Evolutionary conservation across 805 yeast species (phyloP), one percentile per base, ranked within the genome.

Genomic region (Hanseniaspora jakobsenii): DNA sequence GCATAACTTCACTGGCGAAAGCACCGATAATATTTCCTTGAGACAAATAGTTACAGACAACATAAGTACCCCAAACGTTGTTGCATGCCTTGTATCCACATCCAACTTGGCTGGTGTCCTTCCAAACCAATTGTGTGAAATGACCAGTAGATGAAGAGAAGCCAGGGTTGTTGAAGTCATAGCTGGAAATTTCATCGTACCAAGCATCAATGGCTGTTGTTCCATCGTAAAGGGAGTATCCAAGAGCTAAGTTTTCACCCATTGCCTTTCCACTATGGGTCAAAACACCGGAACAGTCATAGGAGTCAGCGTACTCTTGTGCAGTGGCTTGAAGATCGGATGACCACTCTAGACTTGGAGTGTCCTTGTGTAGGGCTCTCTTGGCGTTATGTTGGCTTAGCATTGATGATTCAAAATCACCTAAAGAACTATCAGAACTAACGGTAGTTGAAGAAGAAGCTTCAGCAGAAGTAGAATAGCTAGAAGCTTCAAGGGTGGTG

Each of bases 61-160:
- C 66, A 63, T 82, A 83, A 52, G 66, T 63, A 44, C 76, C 75
- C 73, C 69, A 66, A 55, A 66, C 64, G 38, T 60, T 53, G 46
- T 72, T 60, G 64, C 94, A 81, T 51, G 69, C 58, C 56, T 74
- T 77, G 60, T 67, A 64, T 43, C 80, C 94, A 67, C 95, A 84
- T 34, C 94, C 95, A 13, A 84, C 53, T 56, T 73, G 61, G 28
- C 78, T 70, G 39, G 85, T 67, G 17, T 66, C 58, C 55, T 72
- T 75, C 94, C 94, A 84, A 44, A 84, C 77, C 47, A 84, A 71
- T 62, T 82, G 93, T 24, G 94, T 81, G 66, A 81, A 84, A 61
- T 84, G 94, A 38, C 89, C 89, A 35, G 86, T 75, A 10, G 62
- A 56, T 27, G 56, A 63, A 36, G 66, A 53, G 62, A 62, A 71